Evolutionary conservation across 2,329 filamentous ascomycete species (phyloP), one percentile per base, ranked within the genome.

Genomic region (Macrophomina tecta): DNA sequence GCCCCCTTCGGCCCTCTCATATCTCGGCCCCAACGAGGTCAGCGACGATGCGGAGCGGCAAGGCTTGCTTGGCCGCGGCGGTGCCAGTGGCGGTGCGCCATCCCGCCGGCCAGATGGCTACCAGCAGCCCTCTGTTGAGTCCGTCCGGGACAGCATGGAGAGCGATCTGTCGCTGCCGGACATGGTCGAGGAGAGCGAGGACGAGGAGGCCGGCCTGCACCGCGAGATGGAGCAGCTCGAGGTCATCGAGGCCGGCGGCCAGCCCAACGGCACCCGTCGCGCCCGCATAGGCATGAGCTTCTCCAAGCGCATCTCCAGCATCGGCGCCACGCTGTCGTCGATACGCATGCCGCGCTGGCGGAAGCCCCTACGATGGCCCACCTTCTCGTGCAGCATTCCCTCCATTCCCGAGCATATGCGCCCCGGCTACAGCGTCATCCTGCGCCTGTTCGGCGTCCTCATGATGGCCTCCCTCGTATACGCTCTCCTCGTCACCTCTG

Each of bases 401-500:
- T 76, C 73, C 45, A 81, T 79, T 68, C 80, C 82, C 55, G 81
- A 85, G 45, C 79, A 83, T 66, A 83, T 82, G 68, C 75, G 75
- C 61, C 82, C 87, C 23, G 83, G 83, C n/a, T 87, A 85, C 73
- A 84, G 95, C 5, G 82, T 94, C 30, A 77, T 94, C 52, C 90
- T 90, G 46, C 88, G 94, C 36, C 76, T 95, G 40, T 85, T 93
- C 68, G 93, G 91, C 1, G 81, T 97, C 12, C 81, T 93, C 56
- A 80, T 96, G 53, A 88, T 98, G 12, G 82, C 94, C 55, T 86
- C 88, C 18, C 85, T 97, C 69, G 84, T 97, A 51, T 98, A 97
- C 78, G 81, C 94, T 64, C 83, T 98, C 60, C 94, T 98, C 75
- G 87, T 94, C 69, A 93, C 91, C 75, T 91, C 97, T 79, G 79